phyloP scores from a whole-genome alignment of 2,329 filamentous ascomycete genomes.

The Sarocladium kiliense region DNA sequence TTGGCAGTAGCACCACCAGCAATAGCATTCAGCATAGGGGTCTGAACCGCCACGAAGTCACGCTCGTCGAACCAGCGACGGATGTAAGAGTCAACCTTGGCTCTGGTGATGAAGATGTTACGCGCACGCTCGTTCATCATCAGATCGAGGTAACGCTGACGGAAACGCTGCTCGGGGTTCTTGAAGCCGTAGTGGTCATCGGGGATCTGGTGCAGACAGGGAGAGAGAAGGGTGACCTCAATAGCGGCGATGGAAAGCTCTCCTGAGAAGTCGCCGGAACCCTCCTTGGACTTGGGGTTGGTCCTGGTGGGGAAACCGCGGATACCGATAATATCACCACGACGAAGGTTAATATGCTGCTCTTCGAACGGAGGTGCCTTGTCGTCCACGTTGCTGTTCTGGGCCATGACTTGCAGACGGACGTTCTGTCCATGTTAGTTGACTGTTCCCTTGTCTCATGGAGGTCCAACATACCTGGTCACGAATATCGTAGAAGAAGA shows the following conservation, averaged over 20 bases:
- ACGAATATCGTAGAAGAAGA: slow-evolving; percentile 77
- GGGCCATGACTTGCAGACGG: slow-evolving; percentile 88
- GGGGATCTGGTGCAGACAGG: slow-evolving; percentile 75
- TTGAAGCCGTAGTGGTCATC: slow-evolving; percentile 92
- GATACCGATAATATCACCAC: slow-evolving; percentile 84
- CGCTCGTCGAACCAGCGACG: slow-evolving; percentile 82
- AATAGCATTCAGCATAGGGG: slow-evolving; percentile 94
- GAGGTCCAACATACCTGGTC: slow-evolving; percentile 23
- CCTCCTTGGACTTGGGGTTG: slow-evolving; percentile 81
- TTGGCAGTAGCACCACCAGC: slow-evolving; percentile 90
- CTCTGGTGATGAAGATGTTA: slow-evolving; percentile 76
- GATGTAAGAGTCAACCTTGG: slow-evolving; percentile 85
- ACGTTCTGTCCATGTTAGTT: slow-evolving; percentile 31
- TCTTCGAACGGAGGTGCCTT: slow-evolving; percentile 67
- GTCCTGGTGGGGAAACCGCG: slow-evolving; percentile 50
- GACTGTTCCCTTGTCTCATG: neutral
- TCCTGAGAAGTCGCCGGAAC: slow-evolving; percentile 61
- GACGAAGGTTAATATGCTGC: slow-evolving; percentile 82
- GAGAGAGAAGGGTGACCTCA: slow-evolving; percentile 79
- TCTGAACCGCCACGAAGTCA: slow-evolving; percentile 92
- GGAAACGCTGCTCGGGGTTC: slow-evolving; percentile 88
- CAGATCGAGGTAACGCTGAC: slow-evolving; percentile 89
- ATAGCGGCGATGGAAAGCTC: slow-evolving; percentile 92
- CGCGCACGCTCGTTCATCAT: slow-evolving; percentile 92
- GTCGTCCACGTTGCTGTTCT: slow-evolving; percentile 70